Evolutionary conservation across 164 flowering plant species (phyloP).

Genomic region (grape (Vitis vinifera)): ASM3070453v1 NC_081810.1:7485001-7485500

Average conservation of each 20-base stretch:
- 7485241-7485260: conserved; percentile 94
- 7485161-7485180: conserved; percentile 27
- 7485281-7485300: conserved; percentile 94
- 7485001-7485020: too few relatives aligned
- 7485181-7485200: conserved; percentile 62
- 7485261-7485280: conserved; percentile 93
- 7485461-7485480: conserved; percentile 39
- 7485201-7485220: conserved; percentile 74
- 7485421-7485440: conserved; percentile 93
- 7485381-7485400: conserved; percentile 80
- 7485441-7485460: conserved; percentile 64
- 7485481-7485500: conserved; percentile 4
- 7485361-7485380: conserved; percentile 78
- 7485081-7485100: too few relatives aligned
- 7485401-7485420: conserved; percentile 96
- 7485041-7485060: too few relatives aligned
- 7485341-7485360: conserved; percentile 89
- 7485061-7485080: too few relatives aligned
- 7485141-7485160: background rate
- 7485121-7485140: background rate
- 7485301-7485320: conserved; percentile 95
- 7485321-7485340: conserved; percentile 99
- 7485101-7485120: background rate
- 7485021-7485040: too few relatives aligned
- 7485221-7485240: conserved; percentile 71